Evolutionary conservation across 1,284 basidiomycete species (phyloP), one percentile per base, ranked within the genome.

Genomic region (Apiotrichum gamsii): DNA sequence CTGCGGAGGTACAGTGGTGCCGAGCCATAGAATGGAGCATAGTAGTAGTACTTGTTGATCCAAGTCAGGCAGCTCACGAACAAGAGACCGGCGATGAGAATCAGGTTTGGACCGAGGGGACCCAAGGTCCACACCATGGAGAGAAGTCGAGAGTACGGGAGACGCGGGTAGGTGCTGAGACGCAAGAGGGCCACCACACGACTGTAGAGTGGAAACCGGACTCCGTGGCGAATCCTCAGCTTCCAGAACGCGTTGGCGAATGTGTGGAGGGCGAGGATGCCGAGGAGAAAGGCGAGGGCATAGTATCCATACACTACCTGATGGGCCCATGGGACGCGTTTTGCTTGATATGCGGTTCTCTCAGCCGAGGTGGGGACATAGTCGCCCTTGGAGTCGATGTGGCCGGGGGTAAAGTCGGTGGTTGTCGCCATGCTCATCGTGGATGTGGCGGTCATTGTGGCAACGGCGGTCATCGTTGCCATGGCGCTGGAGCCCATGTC

Each of bases 21-120:
- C 15, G 30, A 35, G 16, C 51, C 51, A 21, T 52, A 52, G 43
- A 32, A 52, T n/a, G 51, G 51, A 14, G 43, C 23, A 23, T 28
- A 43, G 39, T 52, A 49, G 28, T 49, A 49, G 15, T 38, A 49
- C 42, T 44, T 15, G 39, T 49, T 49, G 28, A 44, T 30, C 41
- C 42, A 52, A 13, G 47, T 49, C 36, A 44, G 38, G 28, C 41
- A 30, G 8, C 23, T 36, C 3, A 34, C 38, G 25, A 40, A 14
- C 11, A 52, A 19, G 3, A 49, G 38, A 14, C 39, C 42, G 13
- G 39, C 38, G 16, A 40, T n/a, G 11, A 45, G 24, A 14, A 52
- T 8, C 5, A 52, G 16, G 33, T 45, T 45, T 14, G 40, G 47
- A 11, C 51, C 51, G 11, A 49, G 34, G 15, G 51, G 33, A 2